phyloP scores from a whole-genome alignment of 371 early-diverging fungal genomes.

The Mortierella sp. region DNA sequence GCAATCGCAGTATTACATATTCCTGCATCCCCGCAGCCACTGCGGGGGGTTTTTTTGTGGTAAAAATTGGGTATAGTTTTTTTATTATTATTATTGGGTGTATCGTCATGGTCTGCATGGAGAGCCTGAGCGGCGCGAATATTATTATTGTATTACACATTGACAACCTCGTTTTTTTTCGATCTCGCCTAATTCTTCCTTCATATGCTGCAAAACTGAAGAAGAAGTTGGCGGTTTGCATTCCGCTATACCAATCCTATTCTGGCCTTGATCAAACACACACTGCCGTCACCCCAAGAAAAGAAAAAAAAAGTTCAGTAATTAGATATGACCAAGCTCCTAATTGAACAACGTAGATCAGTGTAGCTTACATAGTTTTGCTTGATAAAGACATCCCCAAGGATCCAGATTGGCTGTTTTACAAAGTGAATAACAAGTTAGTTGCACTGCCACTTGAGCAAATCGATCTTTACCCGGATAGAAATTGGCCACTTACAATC shows the following conservation, averaged over 20 bases:
- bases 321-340: not conserved
- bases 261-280: slow-evolving; percentile 41
- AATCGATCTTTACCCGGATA: not conserved
- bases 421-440: not conserved
- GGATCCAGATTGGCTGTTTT: slow-evolving; percentile 43
- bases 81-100: slow-evolving; percentile 3
- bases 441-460: not conserved
- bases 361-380: slow-evolving; percentile 57
- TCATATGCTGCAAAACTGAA: slow-evolving; percentile 26
- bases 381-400: slow-evolving; percentile 63
- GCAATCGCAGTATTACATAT: no score
- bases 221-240: slow-evolving; percentile 35
- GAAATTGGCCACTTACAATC: slow-evolving; percentile 23
- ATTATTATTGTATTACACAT: slow-evolving; percentile 18
- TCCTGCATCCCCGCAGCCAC: not conserved
- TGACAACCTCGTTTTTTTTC: slow-evolving; percentile 12
- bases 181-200: slow-evolving; percentile 22
- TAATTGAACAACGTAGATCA: not conserved
- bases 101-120: not conserved
- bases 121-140: not conserved
- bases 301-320: not conserved
- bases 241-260: slow-evolving; percentile 46
- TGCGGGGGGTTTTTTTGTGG: not conserved
- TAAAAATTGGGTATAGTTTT: not conserved
- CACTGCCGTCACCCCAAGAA: slow-evolving; percentile 23